These are phyloP conservation scores for Exophiala bonariae DNA, from an alignment of 2,329 filamentous ascomycete species.

Conservation along the genomic window DNA sequence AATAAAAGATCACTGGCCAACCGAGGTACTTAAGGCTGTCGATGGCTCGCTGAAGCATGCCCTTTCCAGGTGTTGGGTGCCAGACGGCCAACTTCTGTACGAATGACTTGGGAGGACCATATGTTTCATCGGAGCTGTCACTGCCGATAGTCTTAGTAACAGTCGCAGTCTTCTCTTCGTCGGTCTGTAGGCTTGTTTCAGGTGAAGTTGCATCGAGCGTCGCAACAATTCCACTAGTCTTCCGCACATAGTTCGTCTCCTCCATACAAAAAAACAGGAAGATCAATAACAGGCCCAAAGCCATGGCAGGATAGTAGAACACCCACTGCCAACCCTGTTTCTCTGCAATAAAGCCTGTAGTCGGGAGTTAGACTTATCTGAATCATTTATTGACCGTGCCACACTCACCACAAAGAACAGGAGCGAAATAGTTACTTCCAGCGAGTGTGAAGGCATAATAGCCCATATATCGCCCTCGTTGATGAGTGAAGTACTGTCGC, in stretches of 20 bases:
- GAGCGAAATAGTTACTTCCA: conserved; percentile 33
- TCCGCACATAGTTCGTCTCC: conserved; percentile 16
- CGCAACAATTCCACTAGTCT: conserved; percentile 1
- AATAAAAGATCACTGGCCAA: conserved; percentile 40
- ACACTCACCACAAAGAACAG: conserved; percentile 37
- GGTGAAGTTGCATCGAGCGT: neutral
- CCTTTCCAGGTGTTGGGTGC: conserved; percentile 1
- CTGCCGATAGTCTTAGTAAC: neutral
- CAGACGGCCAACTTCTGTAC: conserved; percentile 10
- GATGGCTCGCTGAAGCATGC: conserved; percentile 2
- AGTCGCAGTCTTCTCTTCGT: conserved; percentile 1
- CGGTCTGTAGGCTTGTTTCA: neutral
- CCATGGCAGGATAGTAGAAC: conserved; percentile 19
- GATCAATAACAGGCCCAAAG: conserved; percentile 9
- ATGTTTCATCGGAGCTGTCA: neutral
- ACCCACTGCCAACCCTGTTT: conserved; percentile 28
- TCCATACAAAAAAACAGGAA: conserved; percentile 18
- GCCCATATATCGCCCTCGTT: conserved; percentile 26
- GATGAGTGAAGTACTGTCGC: conserved; percentile 33
- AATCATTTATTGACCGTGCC: too few species aligned
- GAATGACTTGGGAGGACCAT: conserved; percentile 5
- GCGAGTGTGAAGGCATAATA: conserved; percentile 25
- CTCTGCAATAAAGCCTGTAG: conserved; percentile 28
- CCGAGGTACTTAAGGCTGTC: conserved; percentile 12
- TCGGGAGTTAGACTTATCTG: too few species aligned